Percentiles rank a stretch among this genome's conserved stretches.
These are phyloP conservation scores for Dendrobium catenatum DNA, from an alignment of 106 monocot species.

Conservation along the genomic window DNA sequence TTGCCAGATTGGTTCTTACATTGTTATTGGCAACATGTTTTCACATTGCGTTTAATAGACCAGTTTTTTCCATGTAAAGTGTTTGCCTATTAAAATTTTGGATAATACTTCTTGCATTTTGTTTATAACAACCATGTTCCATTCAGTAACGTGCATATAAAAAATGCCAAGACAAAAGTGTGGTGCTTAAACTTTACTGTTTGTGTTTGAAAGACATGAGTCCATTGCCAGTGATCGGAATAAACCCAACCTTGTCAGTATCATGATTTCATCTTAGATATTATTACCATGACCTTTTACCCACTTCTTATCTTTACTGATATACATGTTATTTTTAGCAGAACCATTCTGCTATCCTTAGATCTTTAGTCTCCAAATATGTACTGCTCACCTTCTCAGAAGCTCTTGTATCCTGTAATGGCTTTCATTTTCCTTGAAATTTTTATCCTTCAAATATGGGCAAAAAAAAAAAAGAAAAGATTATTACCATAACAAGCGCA, in stretches of 20 bases:
- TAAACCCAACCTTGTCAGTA: no score
- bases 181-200: no score
- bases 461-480: background rate
- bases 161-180: no score
- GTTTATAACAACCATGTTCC: no score
- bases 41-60: background rate
- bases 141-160: no score
- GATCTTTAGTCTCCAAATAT: no score
- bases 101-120: background rate
- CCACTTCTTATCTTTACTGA: background rate
- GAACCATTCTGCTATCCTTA: no score
- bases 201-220: no score
- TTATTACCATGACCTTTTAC: background rate
- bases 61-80: background rate
- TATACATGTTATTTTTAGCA: background rate
- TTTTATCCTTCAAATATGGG: background rate
- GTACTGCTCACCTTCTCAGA: background rate
- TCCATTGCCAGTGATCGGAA: no score
- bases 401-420: background rate
- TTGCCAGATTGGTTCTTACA: background rate
- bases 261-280: no score
- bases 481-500: background rate
- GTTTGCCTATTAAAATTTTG: background rate
- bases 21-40: background rate
- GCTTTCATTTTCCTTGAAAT: background rate